These are phyloP conservation scores for Pythium volutum DNA, from an alignment of 352 stramenopile genomes.

Conservation along the genomic window DNA sequence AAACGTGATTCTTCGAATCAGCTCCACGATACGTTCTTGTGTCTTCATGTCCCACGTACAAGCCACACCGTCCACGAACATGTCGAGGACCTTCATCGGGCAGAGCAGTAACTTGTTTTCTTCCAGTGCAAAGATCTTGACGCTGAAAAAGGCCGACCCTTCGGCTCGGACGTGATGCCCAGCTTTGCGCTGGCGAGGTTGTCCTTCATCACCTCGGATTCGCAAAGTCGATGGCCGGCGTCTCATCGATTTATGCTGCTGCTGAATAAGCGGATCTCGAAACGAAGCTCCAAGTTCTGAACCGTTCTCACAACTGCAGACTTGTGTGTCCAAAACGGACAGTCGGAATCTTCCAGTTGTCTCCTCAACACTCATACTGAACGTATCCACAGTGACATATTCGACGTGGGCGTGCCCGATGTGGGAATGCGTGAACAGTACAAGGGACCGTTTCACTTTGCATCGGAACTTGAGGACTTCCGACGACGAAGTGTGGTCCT, in stretches of 20 bases:
- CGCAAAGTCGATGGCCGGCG: neutral
- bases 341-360: conserved; percentile 52
- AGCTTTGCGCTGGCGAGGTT: neutral
- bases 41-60: conserved; percentile 50
- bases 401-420: conserved; percentile 33
- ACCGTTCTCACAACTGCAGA: conserved; percentile 26
- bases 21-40: conserved; percentile 60
- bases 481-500: conserved; percentile 32
- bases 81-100: conserved; percentile 55
- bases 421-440: conserved; percentile 43
- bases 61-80: conserved; percentile 50
- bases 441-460: conserved; percentile 52
- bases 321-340: conserved; percentile 41
- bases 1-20: conserved; percentile 64
- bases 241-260: conserved; percentile 8
- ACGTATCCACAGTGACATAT: conserved; percentile 57
- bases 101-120: conserved; percentile 48
- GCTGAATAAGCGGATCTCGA: neutral
- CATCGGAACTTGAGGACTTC: conserved; percentile 63
- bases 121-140: conserved; percentile 62
- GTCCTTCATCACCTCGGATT: neutral
- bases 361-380: conserved; percentile 63
- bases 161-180: neutral
- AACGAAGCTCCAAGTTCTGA: neutral
- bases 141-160: conserved; percentile 33